phyloP scores from a whole-genome alignment of 2,329 filamentous ascomycete species.

The Colletotrichum lentis region DNA sequence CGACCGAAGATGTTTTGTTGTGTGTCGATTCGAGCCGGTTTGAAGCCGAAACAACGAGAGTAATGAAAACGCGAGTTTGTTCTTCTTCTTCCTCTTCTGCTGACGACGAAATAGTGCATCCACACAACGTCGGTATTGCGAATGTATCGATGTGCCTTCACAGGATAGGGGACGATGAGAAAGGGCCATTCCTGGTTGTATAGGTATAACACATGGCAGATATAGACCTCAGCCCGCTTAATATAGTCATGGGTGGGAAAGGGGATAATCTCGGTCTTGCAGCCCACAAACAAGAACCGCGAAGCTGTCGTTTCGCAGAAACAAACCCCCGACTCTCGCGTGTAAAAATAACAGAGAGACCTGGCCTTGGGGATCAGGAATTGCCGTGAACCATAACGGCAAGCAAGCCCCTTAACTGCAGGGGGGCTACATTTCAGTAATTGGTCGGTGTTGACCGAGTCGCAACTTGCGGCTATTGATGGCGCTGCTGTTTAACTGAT shows the following conservation, averaged over 20 bases:
- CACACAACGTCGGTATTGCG: constrained; percentile 7
- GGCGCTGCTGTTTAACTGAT: constrained; percentile 29
- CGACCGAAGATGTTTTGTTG: constrained; percentile 11
- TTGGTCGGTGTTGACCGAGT: constrained; percentile 23
- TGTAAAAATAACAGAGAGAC: constrained; percentile 26
- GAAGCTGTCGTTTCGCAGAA: constrained; percentile 27
- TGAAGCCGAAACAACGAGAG: neutral
- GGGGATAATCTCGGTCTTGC: constrained; percentile 49
- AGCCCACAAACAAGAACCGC: constrained; percentile 40
- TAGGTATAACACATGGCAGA: constrained; percentile 49
- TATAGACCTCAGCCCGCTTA: constrained; percentile 49
- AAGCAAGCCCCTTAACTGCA: constrained; percentile 25
- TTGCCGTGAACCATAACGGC: constrained; percentile 17
- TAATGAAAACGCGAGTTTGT: constrained; percentile 18
- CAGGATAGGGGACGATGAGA: constrained; percentile 35
- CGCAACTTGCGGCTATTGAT: constrained; percentile 1
- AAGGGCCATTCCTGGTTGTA: constrained; percentile 26
- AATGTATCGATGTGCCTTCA: constrained; percentile 32
- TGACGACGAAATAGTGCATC: constrained; percentile 22
- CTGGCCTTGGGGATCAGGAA: constrained; percentile 1
- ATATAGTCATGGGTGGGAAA: constrained; percentile 45
- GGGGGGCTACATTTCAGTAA: constrained; percentile 2
- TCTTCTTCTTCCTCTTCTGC: neutral
- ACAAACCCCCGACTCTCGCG: constrained; percentile 13
- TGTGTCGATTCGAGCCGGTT: neutral